Conservation (phyloP, 2,329 filamentous ascomycete species). For the Aspergillus uvarum region DNA sequence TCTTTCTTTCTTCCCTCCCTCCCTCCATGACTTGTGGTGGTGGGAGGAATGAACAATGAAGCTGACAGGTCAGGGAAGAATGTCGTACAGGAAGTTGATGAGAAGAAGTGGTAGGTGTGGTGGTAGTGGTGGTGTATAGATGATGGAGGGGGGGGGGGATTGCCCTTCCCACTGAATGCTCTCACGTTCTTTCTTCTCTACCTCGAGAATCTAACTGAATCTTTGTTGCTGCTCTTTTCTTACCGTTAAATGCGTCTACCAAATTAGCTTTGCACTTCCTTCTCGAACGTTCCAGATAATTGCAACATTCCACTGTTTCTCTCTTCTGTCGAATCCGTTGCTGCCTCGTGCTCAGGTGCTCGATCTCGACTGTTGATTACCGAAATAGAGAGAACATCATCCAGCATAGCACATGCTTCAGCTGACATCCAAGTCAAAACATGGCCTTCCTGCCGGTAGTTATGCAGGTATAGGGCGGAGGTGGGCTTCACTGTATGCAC, state of each 20-base stretch:
- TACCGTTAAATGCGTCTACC: conserved; percentile 3
- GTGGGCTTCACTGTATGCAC: conserved; percentile 9
- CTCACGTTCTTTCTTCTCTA: neutral
- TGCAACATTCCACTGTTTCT: neutral
- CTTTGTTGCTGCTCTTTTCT: neutral
- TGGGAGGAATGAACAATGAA: neutral
- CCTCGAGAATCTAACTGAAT: neutral
- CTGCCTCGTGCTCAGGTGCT: neutral
- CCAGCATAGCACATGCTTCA: neutral
- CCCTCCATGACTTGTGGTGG: neutral
- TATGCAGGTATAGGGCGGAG: conserved; percentile 10
- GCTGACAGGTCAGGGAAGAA: neutral
- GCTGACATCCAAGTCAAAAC: neutral
- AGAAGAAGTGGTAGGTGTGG: neutral
- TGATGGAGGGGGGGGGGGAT: neutral
- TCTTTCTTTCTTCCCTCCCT: neutral
- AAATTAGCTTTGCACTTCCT: neutral
- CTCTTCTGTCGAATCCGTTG: neutral
- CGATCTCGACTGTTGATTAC: neutral
- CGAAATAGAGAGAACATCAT: neutral
- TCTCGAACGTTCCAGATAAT: neutral
- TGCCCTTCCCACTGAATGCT: neutral
- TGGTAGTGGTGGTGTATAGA: neutral
- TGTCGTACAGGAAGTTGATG: neutral
- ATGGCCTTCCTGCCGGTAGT: conserved; percentile 6